A percentile compares a stretch with the other conserved stretches of the same genome.
Conservation (phyloP, 495 filamentous ascomycete genomes). For the Aspergillus leporis region DNA sequence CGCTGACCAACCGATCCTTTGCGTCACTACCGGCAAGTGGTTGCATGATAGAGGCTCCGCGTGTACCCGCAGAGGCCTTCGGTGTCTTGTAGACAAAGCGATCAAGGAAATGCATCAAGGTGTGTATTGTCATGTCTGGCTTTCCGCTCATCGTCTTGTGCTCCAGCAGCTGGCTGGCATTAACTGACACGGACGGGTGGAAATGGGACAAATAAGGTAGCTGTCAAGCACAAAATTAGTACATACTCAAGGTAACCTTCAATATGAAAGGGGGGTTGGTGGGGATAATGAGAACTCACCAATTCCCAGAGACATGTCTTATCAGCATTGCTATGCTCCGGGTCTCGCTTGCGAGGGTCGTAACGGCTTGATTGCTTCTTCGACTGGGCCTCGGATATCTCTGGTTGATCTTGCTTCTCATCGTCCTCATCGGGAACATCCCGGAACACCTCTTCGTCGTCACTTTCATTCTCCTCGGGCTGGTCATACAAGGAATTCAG, state of each 20-base stretch:
- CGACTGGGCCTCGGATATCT: constrained; percentile 22
- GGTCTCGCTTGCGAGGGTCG: constrained; percentile 87
- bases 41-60: constrained; percentile 93
- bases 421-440: constrained; percentile 64
- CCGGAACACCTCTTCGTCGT: constrained; percentile 71
- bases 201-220: constrained; percentile 79
- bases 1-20: constrained; percentile 64
- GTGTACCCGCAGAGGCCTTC: constrained; percentile 60
- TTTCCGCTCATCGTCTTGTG: constrained; percentile 73
- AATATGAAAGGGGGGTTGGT: too few relatives aligned
- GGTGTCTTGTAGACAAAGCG: constrained; percentile 94
- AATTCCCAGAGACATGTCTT: constrained; percentile 91
- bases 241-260: not conserved
- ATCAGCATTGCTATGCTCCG: constrained; percentile 87
- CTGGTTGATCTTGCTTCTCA: constrained; percentile 29
- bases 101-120: constrained; percentile 91
- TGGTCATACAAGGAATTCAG: constrained; percentile 71
- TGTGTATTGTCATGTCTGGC: constrained; percentile 84
- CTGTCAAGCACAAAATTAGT: constrained; percentile 30
- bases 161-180: constrained; percentile 67
- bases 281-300: constrained; percentile 39
- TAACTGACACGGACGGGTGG: constrained; percentile 93
- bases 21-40: constrained; percentile 71
- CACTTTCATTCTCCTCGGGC: constrained; percentile 64
- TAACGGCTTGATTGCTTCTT: constrained; percentile 51